A percentile compares a stretch with the other conserved stretches of the same genome.
These are phyloP conservation scores for Sporothrix euskadiensis DNA, from an alignment of 2,329 filamentous ascomycete species.

Conservation along the genomic window DNA sequence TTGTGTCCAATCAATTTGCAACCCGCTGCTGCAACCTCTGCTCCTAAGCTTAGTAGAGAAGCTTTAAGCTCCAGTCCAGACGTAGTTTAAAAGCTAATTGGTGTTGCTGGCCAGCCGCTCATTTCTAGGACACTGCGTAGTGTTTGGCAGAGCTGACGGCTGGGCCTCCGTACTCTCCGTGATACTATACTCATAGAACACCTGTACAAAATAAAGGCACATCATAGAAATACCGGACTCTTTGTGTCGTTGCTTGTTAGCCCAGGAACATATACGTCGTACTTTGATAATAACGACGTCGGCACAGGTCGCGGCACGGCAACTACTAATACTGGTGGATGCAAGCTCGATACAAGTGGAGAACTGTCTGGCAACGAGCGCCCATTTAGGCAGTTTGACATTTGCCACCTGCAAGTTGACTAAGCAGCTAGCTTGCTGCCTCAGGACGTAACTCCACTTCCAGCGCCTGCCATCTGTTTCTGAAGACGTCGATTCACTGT, in stretches of 20 bases:
- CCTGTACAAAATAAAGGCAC: neutral
- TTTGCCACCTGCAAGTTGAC: conserved; percentile 3
- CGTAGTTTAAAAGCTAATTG: neutral
- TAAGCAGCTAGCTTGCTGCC: conserved; percentile 5
- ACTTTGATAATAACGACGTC: too few relatives aligned
- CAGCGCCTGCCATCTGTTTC: conserved; percentile 17
- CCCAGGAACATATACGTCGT: neutral
- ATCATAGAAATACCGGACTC: neutral
- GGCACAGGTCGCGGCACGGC: neutral
- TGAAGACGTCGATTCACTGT: neutral
- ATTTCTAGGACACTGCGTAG: neutral
- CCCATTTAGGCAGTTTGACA: conserved; percentile 10
- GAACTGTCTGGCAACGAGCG: neutral
- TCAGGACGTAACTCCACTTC: conserved; percentile 20
- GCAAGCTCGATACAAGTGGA: neutral
- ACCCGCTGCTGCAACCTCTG: neutral
- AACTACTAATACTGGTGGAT: neutral
- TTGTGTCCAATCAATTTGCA: conserved; percentile 21
- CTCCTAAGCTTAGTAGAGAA: neutral
- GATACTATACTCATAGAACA: neutral
- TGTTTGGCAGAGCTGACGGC: neutral
- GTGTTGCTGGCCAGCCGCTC: neutral
- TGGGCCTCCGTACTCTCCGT: neutral
- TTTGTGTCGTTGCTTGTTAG: neutral
- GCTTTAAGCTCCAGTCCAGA: neutral